Conservation (phyloP, 2,329 filamentous ascomycete genomes). For the Phyllosticta citriasiana region DNA sequence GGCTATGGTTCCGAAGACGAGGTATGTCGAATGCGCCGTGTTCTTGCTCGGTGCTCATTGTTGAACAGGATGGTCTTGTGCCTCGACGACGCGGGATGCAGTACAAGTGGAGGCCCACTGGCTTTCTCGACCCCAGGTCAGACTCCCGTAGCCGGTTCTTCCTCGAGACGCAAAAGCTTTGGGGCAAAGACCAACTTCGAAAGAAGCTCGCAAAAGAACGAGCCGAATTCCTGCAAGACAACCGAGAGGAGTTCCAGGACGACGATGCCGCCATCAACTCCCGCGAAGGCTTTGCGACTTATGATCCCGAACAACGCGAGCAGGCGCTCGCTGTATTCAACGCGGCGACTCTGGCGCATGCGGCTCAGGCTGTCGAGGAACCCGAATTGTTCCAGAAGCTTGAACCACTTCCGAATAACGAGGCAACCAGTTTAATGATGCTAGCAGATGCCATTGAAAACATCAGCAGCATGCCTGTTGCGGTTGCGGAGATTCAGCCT, state of each 20-base stretch:
- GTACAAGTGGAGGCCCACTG: constrained; percentile 17
- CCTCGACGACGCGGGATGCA: constrained; percentile 19
- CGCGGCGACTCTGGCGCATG: constrained; percentile 24
- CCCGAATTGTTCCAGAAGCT: constrained; percentile 13
- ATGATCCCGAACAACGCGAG: constrained; percentile 31
- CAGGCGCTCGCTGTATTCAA: constrained; percentile 30
- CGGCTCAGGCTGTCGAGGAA: constrained; percentile 26
- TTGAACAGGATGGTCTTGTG: constrained; percentile 22
- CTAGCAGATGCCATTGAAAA: constrained; percentile 25
- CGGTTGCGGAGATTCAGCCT: background rate
- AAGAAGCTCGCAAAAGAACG: constrained; percentile 17
- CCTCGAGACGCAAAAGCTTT: constrained; percentile 28
- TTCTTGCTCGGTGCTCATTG: background rate
- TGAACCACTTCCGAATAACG: constrained; percentile 29
- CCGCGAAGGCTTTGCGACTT: constrained; percentile 29
- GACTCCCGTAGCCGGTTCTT: constrained; percentile 33
- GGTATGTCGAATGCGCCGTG: constrained; percentile 16
- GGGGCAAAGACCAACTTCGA: constrained; percentile 19
- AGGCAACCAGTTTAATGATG: constrained; percentile 30
- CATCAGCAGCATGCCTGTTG: background rate
- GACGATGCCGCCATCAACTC: constrained; percentile 15
- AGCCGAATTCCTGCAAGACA: constrained; percentile 17
- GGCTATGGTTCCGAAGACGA: constrained; percentile 32
- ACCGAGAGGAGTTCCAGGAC: constrained; percentile 22
- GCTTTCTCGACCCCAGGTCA: constrained; percentile 22